Evolutionary conservation across 768 basidiomycete genomes (phyloP), one percentile per base, ranked within the genome.

Genomic region (Leucocoprinus leucothites): DNA sequence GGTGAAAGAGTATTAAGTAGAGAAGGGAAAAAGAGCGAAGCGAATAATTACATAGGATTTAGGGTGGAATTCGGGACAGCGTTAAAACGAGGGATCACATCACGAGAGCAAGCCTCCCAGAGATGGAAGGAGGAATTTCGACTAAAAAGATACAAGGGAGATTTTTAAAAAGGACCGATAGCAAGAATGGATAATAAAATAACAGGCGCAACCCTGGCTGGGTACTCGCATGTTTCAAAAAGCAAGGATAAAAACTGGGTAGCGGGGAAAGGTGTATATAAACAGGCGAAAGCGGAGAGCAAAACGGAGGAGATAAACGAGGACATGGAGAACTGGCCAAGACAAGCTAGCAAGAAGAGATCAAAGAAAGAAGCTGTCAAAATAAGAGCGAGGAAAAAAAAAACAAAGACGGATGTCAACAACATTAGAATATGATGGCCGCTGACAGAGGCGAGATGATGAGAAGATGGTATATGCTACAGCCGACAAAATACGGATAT

Each of bases 381-480:
- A 45, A 36, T 1, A 43, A 31, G 41, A 19, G 42, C 24, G 42
- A 44, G 21, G 31, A 41, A 16, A 49, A 38, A 4, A 4, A 34
- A 48, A 28, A 42, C 22, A 42, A 48, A 51, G 19, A 40, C 18
- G 26, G 38, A 36, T 36, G 40, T 46, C 56, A 46, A 45, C 26
- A 49, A 31, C 11, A 31, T 31, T 31, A 31, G 31, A 11, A 11
- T 11, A 11, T 31, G 31, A 31, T 31, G 31, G 31, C 31, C 31
- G 31, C 31, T 11, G 31, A 31, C 26, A 16, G 52, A 48, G 28
- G 31, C 22, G 45, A n/a, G 45, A 46, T 16, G 5, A 46, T 7
- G 25, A 41, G 18, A 53, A 51, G 52, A 56, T 45, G 51, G 36
- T 48, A 56, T 46, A 24, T 46, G 45, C n/a, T 6, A 13, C 38